phyloP scores from a whole-genome alignment of 2,329 filamentous ascomycete genomes.

The Fusarium neocosmosporiellum region DNA sequence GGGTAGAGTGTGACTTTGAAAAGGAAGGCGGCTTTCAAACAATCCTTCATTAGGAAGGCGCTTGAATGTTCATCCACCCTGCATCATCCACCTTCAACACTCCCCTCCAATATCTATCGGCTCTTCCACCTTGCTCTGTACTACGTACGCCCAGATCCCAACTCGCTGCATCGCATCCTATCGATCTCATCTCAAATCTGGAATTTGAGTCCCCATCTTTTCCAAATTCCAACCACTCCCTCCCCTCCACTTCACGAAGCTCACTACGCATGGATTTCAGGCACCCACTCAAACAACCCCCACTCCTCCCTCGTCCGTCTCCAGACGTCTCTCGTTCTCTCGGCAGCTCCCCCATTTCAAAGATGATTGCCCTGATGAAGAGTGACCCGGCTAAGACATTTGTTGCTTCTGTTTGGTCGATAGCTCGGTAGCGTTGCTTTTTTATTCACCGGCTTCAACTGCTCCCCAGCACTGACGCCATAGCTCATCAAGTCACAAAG shows the following conservation, averaged over 20 bases:
- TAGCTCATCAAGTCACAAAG: constrained; percentile 9
- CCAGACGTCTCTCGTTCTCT: not conserved
- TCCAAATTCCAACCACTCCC: not conserved
- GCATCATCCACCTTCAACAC: constrained; percentile 6
- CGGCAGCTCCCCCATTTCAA: not conserved
- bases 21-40: not conserved
- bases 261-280: not conserved
- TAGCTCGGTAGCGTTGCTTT: constrained; percentile 31
- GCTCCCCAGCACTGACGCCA: constrained; percentile 30
- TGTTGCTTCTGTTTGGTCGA: constrained; percentile 18
- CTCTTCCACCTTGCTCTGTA: not conserved
- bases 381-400: not conserved
- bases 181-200: constrained; percentile 15
- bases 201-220: constrained; percentile 5
- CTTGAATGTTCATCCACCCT: not conserved
- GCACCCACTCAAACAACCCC: not conserved
- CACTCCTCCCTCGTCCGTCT: not conserved
- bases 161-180: constrained; percentile 4
- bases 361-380: not conserved
- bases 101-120: constrained; percentile 8
- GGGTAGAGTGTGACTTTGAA: not conserved
- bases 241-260: not conserved
- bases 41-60: not conserved
- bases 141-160: constrained; percentile 7
- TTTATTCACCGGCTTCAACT: constrained; percentile 22